Evolutionary conservation across 371 early-diverging fungal genomes (phyloP).

Genomic region (Apophysomyces ossiformis): DNA sequence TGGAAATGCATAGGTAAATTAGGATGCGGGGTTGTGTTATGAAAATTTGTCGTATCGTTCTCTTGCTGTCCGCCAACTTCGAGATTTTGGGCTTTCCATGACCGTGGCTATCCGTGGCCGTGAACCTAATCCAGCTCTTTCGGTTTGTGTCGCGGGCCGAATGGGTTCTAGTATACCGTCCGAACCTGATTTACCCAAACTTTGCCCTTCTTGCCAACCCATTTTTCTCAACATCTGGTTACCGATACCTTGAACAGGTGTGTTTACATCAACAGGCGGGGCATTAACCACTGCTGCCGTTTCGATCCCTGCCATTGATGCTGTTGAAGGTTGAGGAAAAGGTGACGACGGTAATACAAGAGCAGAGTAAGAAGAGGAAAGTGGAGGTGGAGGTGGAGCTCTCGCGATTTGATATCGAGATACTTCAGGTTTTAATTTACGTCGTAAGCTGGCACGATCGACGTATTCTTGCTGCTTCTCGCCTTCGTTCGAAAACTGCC

Average conservation of each 20-base stretch:
- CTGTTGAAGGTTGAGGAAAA: not conserved
- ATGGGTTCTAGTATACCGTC: slow-evolving; percentile 40
- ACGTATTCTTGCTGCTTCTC: not conserved
- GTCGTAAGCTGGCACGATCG: slow-evolving; percentile 6
- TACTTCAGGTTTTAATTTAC: not conserved
- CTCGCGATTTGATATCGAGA: not conserved
- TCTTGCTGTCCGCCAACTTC: slow-evolving; percentile 14
- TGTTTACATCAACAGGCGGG: slow-evolving; percentile 13
- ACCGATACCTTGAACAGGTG: slow-evolving; percentile 29
- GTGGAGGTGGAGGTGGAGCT: no score
- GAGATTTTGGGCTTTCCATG: slow-evolving; percentile 19
- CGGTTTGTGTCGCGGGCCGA: slow-evolving; percentile 13
- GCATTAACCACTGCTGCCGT: slow-evolving; percentile 1
- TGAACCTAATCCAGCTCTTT: slow-evolving; percentile 30
- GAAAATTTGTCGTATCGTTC: slow-evolving; percentile 4
- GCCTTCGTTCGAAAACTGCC: slow-evolving; percentile 7
- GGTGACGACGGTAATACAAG: no score
- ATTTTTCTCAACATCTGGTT: slow-evolving; percentile 40
- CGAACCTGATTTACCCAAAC: slow-evolving; percentile 35
- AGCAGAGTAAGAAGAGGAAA: no score
- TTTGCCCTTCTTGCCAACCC: slow-evolving; percentile 53
- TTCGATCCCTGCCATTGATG: slow-evolving; percentile 8
- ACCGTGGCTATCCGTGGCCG: not conserved
- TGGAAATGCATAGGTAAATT: no score
- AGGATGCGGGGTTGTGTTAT: not conserved